Percentiles rank a stretch among this genome's conserved stretches.
phyloP scores from a whole-genome alignment of 2,329 filamentous ascomycete genomes.

The Calonectria pteridis region DNA sequence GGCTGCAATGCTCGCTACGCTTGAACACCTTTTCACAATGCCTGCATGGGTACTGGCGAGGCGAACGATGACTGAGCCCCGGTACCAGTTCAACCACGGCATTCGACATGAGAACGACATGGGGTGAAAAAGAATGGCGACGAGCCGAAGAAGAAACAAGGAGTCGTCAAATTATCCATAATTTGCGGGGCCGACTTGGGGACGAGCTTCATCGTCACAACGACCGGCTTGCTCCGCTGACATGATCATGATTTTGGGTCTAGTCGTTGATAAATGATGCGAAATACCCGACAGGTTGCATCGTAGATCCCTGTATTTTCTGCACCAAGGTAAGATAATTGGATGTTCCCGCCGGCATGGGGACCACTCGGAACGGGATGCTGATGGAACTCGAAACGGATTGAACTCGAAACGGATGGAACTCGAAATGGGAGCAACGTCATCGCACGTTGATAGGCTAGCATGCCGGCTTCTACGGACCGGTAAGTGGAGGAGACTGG shows the following conservation, averaged over 20 bases:
- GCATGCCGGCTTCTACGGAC: background rate
- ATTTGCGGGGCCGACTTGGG: background rate
- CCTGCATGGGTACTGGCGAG: background rate
- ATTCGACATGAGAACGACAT: background rate
- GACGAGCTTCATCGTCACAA: background rate
- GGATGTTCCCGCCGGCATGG: background rate
- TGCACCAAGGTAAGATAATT: background rate
- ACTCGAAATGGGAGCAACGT: background rate
- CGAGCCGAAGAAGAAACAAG: background rate
- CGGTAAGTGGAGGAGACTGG: background rate
- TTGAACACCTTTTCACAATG: background rate
- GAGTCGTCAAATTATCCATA: background rate
- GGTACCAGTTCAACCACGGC: background rate
- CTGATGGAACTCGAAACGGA: background rate
- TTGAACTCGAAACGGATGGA: background rate
- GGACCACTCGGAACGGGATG: background rate
- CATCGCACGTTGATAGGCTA: background rate
- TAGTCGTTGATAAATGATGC: background rate
- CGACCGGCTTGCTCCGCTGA: too few species aligned
- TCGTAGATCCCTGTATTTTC: background rate
- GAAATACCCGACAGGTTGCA: background rate
- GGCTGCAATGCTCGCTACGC: background rate
- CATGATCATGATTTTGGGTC: background rate
- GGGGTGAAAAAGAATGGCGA: background rate
- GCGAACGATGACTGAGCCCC: background rate